phyloP scores from a whole-genome alignment of 2,329 filamentous ascomycete species.

The Claviceps cyperi region DNA sequence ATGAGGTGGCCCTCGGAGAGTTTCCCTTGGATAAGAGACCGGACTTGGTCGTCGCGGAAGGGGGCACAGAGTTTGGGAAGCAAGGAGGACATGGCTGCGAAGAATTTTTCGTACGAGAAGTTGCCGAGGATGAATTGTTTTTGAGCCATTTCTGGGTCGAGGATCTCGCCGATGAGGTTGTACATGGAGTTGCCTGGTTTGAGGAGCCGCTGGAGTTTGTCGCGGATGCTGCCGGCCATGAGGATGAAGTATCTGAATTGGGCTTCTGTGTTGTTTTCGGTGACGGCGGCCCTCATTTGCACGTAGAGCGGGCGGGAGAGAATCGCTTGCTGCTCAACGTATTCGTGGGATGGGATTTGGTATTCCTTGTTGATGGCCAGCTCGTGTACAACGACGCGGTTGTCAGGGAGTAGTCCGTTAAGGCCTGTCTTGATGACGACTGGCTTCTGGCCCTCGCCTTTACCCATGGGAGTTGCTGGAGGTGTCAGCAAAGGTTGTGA shows the following conservation, averaged over 20 bases:
- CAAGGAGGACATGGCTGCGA: conserved; percentile 58
- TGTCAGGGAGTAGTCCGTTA: conserved; percentile 50
- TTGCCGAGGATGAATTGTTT: conserved; percentile 55
- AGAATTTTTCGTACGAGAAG: conserved; percentile 73
- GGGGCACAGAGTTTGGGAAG: conserved; percentile 70
- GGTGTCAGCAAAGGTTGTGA: conserved; percentile 36
- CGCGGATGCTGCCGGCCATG: conserved; percentile 55
- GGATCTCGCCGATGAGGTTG: conserved; percentile 56
- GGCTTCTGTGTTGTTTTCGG: conserved; percentile 46
- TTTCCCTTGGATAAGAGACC: conserved; percentile 49
- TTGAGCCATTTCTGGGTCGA: conserved; percentile 58
- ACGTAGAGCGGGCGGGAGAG: conserved; percentile 34
- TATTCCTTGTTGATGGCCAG: conserved; percentile 68
- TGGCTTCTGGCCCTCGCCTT: conserved; percentile 20
- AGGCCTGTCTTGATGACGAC: conserved; percentile 24
- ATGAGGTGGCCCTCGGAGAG: conserved; percentile 50
- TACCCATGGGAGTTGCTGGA: conserved; percentile 31
- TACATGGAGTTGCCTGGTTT: conserved; percentile 60
- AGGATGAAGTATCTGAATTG: conserved; percentile 54
- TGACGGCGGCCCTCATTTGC: conserved; percentile 51
- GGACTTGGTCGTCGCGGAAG: conserved; percentile 63
- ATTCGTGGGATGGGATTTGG: conserved; percentile 49
- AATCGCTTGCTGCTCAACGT: conserved; percentile 39
- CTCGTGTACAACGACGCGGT: conserved; percentile 64
- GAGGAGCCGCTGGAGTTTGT: conserved; percentile 58